phyloP scores from a whole-genome alignment of 306 rosid species.

The Pyrus pyrifolia region DNA sequence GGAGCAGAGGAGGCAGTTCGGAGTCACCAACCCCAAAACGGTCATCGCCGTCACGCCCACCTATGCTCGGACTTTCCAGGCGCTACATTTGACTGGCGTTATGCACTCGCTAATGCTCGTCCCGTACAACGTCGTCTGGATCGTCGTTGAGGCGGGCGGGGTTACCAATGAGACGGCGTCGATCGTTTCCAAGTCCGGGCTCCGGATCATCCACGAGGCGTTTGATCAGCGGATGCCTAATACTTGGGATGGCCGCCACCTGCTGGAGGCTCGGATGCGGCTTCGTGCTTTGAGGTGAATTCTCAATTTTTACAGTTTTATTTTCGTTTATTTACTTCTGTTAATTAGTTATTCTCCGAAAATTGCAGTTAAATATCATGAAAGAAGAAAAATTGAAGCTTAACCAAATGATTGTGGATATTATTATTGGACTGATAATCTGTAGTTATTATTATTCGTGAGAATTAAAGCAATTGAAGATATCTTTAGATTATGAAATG shows the following conservation, averaged over 20 bases:
- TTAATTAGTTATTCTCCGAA: neutral
- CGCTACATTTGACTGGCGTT: slow-evolving; percentile 82
- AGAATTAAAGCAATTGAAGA: neutral
- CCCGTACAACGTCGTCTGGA: slow-evolving; percentile 82
- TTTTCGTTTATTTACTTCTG: neutral
- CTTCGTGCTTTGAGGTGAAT: slow-evolving; percentile 78
- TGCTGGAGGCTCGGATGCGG: slow-evolving; percentile 75
- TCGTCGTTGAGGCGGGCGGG: slow-evolving; percentile 93
- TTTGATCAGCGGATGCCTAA: slow-evolving; percentile 57
- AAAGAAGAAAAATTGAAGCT: neutral
- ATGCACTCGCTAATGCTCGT: slow-evolving; percentile 93
- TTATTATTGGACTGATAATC: neutral
- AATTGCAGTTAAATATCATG: neutral
- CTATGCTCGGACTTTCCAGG: slow-evolving; percentile 82
- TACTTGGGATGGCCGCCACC: slow-evolving; percentile 84
- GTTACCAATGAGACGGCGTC: slow-evolving; percentile 81
- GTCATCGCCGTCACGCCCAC: slow-evolving; percentile 83
- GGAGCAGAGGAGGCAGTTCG: slow-evolving; percentile 85
- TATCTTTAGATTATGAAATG: slow-evolving; percentile 6
- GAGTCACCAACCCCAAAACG: slow-evolving; percentile 68
- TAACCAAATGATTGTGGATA: neutral
- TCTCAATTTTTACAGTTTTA: neutral
- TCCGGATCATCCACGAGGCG: slow-evolving; percentile 64
- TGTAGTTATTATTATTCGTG: neutral
- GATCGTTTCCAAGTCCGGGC: slow-evolving; percentile 58